Base-by-base conservation (phyloP, 441 rosid genomes). In the Adansonia rubrostipa region DNA sequence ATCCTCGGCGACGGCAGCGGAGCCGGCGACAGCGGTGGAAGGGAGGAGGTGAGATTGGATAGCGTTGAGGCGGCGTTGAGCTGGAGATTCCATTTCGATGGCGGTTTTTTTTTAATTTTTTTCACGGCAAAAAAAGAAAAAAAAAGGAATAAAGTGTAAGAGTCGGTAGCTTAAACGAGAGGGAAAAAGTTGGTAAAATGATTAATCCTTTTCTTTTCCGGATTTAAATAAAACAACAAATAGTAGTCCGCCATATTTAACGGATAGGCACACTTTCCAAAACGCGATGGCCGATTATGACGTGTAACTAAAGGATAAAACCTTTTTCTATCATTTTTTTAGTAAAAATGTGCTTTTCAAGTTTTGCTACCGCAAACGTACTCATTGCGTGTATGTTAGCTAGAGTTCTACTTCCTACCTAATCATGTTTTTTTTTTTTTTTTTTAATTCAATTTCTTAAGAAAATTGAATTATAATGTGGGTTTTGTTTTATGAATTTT, bases 51-150 rank as follows among this genome's bases (percentile, higher is more conserved):
- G 99, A 79, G 85, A 84, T 40, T 86, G 87, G 45, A 95, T 76
- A 54, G 91, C 87, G 66, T 77, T 65, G 79, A 95, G 87, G 69
- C 97, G 96, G 62, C 93, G 97, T 44, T 90, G 89, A 80, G 93
- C 92, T 22, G 90, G 51, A 9, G 89, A 87, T 19, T 75, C 79
- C 73, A 79, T 75, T 51, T 88, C 89, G 91, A 84, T 80, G 14
- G 78, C 53, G 17, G 73, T 13, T 3, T 53, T 33, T 53, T 44
- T 58, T 74, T 75, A 0, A 24, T 24, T 24, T 24, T 24, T 78
- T 71, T 54, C 53, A 0, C 48, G 20, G 76, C 48, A 61, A 56
- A 42, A 9, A 20, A 48, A 14, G 6, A 13, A 36, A 2, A 48
- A 0, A 9, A 20, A 47, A 42, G 28, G 28, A 24, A 24, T 24